Evolutionary conservation across 2,329 filamentous ascomycete genomes (phyloP).

Genomic region (Periglandula ipomoeae): DNA sequence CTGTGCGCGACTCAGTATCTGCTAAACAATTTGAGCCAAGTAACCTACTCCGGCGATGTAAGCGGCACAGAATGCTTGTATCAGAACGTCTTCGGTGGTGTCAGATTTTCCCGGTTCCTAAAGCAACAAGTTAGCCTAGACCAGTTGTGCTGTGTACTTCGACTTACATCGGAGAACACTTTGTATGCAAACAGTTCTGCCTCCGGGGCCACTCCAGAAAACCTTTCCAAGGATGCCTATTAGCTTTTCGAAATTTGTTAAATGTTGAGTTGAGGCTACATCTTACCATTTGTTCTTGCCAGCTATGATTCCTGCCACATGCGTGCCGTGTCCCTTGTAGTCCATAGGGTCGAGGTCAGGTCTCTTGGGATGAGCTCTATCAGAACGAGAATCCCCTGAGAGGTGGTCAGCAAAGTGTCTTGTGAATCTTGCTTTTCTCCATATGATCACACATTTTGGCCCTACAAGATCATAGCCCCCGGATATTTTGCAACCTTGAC

Average conservation of each 20-base stretch:
- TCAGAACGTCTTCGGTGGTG: conserved; percentile 25
- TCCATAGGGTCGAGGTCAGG: conserved; percentile 22
- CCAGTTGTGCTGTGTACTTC: not conserved
- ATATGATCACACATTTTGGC: conserved; percentile 17
- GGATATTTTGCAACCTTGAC: conserved; percentile 27
- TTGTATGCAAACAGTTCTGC: conserved; percentile 35
- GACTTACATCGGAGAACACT: conserved; percentile 28
- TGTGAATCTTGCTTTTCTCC: no score
- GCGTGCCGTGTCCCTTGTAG: conserved; percentile 12
- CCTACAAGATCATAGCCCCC: conserved; percentile 31
- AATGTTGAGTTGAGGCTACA: not conserved
- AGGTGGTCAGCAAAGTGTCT: not conserved
- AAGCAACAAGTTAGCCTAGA: not conserved
- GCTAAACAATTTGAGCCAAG: not conserved
- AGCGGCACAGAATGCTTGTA: conserved; percentile 27
- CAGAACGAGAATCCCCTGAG: conserved; percentile 6
- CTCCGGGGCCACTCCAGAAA: conserved; percentile 36
- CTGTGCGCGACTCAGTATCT: conserved; percentile 10
- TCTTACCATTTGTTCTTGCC: conserved; percentile 29
- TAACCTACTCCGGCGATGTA: conserved; percentile 22
- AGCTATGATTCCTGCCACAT: conserved; percentile 38
- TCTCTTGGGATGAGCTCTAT: conserved; percentile 15
- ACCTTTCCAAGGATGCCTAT: conserved; percentile 15
- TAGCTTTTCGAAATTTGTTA: not conserved
- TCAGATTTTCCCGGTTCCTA: conserved; percentile 4